Evolutionary conservation across 1,284 basidiomycete species (phyloP), one percentile per base, ranked within the genome.

Genomic region (Ustilago xerochloae): DNA sequence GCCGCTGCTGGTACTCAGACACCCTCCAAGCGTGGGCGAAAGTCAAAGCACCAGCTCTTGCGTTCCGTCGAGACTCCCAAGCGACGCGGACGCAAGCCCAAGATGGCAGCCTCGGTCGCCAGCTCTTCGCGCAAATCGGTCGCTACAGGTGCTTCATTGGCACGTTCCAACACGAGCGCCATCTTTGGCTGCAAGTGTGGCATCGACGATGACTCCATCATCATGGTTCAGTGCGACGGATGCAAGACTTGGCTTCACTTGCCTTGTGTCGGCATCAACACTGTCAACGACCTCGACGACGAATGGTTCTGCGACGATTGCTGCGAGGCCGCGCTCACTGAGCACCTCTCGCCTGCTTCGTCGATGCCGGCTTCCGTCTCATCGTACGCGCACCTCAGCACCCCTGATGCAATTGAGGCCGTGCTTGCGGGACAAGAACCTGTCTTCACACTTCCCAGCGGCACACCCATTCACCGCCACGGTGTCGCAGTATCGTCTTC

Each of bases 141-240:
- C 22, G 69, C 68, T 2, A 76, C 74, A 10, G 62, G 74, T 15
- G 69, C 69, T 13, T 61, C 64, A 7, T 49, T 71, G 50, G 62
- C 67, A 15, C 55, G 61, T 26, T 71, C 67, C 45, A 60, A 66
- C 43, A 52, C 59, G 30, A 63, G 57, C 51, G 67, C 75, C 46
- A 58, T 74, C 54, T 59, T 78, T 38, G 77, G 75, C 51, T 78
- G 77, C 60, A 63, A 57, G 48, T 78, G 77, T 50, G 77, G 77
- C 43, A 63, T 70, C 51, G 60, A 62, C 35, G 74, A 77, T 36
- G 71, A 77, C 13, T 54, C 62, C 28, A 74, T 65, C 60, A 57
- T 75, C 49, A 83, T 84, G 81, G 83, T 85, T 12, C 81, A 80
- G 58, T 85, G 84, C 68, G 82, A 85, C 50, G 63, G 63, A 29